Percentiles rank a stretch among this genome's conserved stretches.
These are phyloP conservation scores for Synchytrium microbalum DNA, from an alignment of 371 early-diverging fungal genomes.

Conservation along the genomic window DNA sequence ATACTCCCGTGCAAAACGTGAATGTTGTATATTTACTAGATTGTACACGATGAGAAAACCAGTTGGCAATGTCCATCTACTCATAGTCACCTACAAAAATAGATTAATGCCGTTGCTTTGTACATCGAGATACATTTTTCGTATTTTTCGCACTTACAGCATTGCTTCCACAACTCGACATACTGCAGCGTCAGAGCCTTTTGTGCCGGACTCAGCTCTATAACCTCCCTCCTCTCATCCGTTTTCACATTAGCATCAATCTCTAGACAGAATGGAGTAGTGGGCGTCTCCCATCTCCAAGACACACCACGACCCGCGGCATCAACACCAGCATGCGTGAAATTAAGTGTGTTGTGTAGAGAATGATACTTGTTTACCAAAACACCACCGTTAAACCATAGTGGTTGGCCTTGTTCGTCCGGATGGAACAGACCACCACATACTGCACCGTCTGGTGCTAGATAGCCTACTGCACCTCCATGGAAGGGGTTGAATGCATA, in stretches of 20 bases:
- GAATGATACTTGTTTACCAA: constrained; percentile 15
- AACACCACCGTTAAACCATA: constrained; percentile 36
- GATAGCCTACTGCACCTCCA: constrained; percentile 22
- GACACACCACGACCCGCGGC: not conserved
- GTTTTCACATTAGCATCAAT: not conserved
- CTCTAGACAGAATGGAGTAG: constrained; percentile 21
- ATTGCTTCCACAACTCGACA: constrained; percentile 10
- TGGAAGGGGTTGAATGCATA: constrained; percentile 18
- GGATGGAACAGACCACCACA: constrained; percentile 21
- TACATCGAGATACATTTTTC: no score
- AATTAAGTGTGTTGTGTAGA: constrained; percentile 1
- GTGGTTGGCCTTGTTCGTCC: constrained; percentile 22
- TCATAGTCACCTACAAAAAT: not conserved
- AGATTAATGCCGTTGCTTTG: no score
- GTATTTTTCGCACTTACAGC: not conserved
- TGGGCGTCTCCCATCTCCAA: constrained; percentile 21
- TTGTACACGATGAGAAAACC: no score
- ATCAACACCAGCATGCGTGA: constrained; percentile 18
- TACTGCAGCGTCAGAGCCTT: constrained; percentile 2
- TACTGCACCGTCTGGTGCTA: not conserved
- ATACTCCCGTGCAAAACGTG: no score
- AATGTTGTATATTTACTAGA: no score
- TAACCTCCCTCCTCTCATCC: constrained; percentile 10
- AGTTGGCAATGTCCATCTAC: not conserved
- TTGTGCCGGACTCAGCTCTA: not conserved